Evolutionary conservation across 352 stramenopile species (phyloP).

Genomic region (Phytophthora podocarpi): DNA sequence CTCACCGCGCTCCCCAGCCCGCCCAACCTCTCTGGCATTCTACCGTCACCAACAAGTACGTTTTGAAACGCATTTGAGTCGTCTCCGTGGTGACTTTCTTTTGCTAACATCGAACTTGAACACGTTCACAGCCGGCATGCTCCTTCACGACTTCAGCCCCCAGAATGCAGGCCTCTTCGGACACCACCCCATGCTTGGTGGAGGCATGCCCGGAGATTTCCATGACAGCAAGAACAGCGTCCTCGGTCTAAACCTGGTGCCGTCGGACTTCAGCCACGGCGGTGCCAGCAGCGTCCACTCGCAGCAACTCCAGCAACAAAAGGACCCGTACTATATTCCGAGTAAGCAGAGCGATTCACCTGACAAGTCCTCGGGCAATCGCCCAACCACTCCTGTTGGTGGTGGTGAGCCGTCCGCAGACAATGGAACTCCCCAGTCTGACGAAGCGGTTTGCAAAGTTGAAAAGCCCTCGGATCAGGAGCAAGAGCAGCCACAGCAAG

Average conservation of each 20-base stretch:
- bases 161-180: conserved; percentile 56
- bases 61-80: conserved; percentile 15
- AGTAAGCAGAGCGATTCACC: conserved; percentile 35
- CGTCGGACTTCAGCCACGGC: conserved; percentile 61
- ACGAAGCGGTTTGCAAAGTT: conserved; percentile 24
- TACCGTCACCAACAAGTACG: conserved; percentile 83
- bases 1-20: conserved; percentile 66
- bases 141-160: conserved; percentile 80
- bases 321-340: conserved; percentile 44
- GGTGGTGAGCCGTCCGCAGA: conserved; percentile 12
- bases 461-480: conserved; percentile 18
- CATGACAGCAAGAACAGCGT: conserved; percentile 64
- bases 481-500: conserved; percentile 12
- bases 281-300: conserved; percentile 27
- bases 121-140: conserved; percentile 58
- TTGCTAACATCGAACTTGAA: conserved; percentile 17
- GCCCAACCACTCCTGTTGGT: conserved; percentile 32
- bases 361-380: conserved; percentile 37
- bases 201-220: conserved; percentile 33
- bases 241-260: conserved; percentile 63
- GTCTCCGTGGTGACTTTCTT: background rate
- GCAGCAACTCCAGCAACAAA: conserved; percentile 42
- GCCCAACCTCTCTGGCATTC: conserved; percentile 71
- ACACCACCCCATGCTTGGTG: conserved; percentile 46
- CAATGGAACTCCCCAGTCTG: conserved; percentile 1